Evolutionary conservation across 176 grass and related monocot species (phyloP), one percentile per base, ranked within the genome.

Genomic region (Ensete ventricosum): DNA sequence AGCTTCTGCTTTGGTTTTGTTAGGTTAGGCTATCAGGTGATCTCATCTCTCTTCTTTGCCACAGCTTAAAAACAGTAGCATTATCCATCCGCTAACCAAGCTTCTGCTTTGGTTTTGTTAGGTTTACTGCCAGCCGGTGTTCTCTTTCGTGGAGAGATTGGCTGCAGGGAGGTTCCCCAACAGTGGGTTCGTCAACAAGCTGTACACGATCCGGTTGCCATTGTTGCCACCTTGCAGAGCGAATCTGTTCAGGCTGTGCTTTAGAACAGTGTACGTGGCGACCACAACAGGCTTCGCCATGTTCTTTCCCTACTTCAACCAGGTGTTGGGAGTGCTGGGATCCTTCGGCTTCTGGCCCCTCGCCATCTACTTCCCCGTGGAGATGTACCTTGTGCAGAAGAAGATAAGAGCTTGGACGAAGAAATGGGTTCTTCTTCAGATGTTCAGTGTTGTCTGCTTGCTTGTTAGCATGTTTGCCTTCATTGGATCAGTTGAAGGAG

Each of bases 301-400:
- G 76, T 64, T 55, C 69, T 76, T 91, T 66, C 91, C 91, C 19
- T 96, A 85, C 85, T 96, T 96, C 88, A 96, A 96, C 68, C 73
- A 91, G 78, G 83, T 96, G 50, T 79, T 96, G 73, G 91, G 85
- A 0, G 73, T 91, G 59, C 76, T 96, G 17, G 91, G 91, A 24
- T 66, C 91, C 17, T 77, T 86, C 79, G 84, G 64, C 75, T 96
- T 96, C 82, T 96, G 88, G 91, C 91, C 91, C 8, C 55, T 96
- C 17, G 85, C 83, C 63, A 84, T 91, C 73, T 96, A 96, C 86
- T 96, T 91, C 86, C 91, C 91, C 49, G 88, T 91, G 22, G 87
- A 96, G 88, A 88, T 96, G 88, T 91, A 96, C 81, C 86, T 91
- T 52, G 43, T 91, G 73, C 91, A 96, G 88, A 77, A 73, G 76